Percentiles rank a stretch among this genome's conserved stretches.
These are phyloP conservation scores for Exserohilum rostratum DNA, from an alignment of 2,329 filamentous ascomycete species.

Conservation along the genomic window DNA sequence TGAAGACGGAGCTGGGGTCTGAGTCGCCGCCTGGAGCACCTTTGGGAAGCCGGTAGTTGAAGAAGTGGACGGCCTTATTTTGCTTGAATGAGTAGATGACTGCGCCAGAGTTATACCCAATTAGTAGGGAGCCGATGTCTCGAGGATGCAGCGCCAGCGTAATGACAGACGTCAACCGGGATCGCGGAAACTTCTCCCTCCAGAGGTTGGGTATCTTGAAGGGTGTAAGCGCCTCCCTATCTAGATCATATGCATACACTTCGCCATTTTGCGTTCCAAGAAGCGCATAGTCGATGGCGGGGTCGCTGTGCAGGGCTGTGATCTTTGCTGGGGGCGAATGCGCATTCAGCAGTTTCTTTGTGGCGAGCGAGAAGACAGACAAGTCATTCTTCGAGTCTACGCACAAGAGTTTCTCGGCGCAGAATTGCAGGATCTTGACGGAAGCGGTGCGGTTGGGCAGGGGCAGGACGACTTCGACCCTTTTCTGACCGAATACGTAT, in stretches of 20 bases:
- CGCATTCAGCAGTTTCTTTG: conserved; percentile 68
- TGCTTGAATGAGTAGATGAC: conserved; percentile 96
- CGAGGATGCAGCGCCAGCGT: conserved; percentile 85
- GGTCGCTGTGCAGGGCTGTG: conserved; percentile 77
- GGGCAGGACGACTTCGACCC: conserved; percentile 76
- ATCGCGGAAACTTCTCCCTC: conserved; percentile 72
- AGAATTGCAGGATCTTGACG: conserved; percentile 80
- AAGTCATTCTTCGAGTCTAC: conserved; percentile 87
- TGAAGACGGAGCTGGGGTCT: conserved; percentile 67
- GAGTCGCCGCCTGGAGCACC: conserved; percentile 81
- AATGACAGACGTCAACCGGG: conserved; percentile 70
- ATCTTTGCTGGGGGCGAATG: conserved; percentile 80
- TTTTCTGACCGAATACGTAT: conserved; percentile 82
- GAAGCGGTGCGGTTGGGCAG: conserved; percentile 72
- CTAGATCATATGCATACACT: conserved; percentile 89
- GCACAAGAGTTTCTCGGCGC: conserved; percentile 81
- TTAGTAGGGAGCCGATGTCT: conserved; percentile 87
- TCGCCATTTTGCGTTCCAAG: conserved; percentile 84
- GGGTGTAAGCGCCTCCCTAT: conserved; percentile 75
- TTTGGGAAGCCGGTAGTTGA: conserved; percentile 79
- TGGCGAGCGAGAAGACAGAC: conserved; percentile 79
- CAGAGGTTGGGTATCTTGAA: conserved; percentile 90
- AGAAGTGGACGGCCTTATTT: conserved; percentile 76
- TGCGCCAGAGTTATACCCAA: conserved; percentile 88
- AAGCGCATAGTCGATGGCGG: conserved; percentile 91